Evolutionary conservation across 2,329 filamentous ascomycete species (phyloP).

Genomic region (Fusarium sacchari): DNA sequence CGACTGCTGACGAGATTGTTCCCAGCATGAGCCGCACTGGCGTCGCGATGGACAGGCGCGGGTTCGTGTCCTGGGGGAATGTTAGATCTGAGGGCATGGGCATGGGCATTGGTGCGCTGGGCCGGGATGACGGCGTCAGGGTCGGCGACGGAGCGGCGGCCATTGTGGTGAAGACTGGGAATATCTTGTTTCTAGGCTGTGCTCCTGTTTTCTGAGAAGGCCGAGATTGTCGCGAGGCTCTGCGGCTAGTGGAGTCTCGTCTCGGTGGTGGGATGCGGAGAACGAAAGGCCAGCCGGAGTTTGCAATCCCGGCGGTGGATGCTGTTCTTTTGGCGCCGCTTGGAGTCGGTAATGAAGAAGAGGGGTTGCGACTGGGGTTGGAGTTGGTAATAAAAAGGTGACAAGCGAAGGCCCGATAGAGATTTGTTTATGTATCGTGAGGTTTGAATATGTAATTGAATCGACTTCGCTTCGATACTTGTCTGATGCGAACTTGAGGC

Average conservation of each 20-base stretch:
- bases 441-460: slow-evolving; percentile 15
- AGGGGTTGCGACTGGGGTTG: slow-evolving; percentile 21
- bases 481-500: slow-evolving; percentile 3
- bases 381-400: slow-evolving; percentile 32
- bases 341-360: slow-evolving; percentile 23
- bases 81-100: slow-evolving; percentile 29
- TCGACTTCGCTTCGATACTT: slow-evolving; percentile 5
- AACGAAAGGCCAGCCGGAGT: slow-evolving; percentile 21
- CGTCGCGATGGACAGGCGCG: slow-evolving; percentile 71
- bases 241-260: slow-evolving; percentile 22
- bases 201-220: slow-evolving; percentile 1
- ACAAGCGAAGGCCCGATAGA: slow-evolving; percentile 20
- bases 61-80: slow-evolving; percentile 46
- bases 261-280: slow-evolving; percentile 34
- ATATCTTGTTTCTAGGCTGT: not conserved
- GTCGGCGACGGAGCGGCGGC: slow-evolving; percentile 20
- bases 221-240: slow-evolving; percentile 36
- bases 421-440: slow-evolving; percentile 9
- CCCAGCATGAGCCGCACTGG: slow-evolving; percentile 73
- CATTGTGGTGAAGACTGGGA: not conserved
- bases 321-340: slow-evolving; percentile 10
- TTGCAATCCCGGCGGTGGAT: slow-evolving; percentile 28
- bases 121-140: slow-evolving; percentile 18
- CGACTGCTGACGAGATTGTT: slow-evolving; percentile 68
- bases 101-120: slow-evolving; percentile 25